phyloP scores from a whole-genome alignment of 495 filamentous ascomycete species.

The Rhypophila decipiens region DNA sequence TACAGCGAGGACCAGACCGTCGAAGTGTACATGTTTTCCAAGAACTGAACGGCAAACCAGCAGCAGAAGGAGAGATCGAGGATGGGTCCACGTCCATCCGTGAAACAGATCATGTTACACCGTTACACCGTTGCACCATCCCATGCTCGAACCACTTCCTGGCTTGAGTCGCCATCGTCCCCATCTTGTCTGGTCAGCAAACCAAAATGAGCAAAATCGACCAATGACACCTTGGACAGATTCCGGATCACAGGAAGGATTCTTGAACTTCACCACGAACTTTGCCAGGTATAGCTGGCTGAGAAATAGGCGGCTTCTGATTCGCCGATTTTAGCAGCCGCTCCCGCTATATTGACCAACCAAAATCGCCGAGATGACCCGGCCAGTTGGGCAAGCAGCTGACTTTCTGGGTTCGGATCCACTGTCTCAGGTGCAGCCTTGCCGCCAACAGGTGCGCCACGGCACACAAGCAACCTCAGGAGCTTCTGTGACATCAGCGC shows the following conservation, averaged over 20 bases:
- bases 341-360: not conserved
- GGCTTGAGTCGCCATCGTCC: no score
- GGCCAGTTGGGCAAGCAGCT: slow-evolving; percentile 4
- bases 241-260: not conserved
- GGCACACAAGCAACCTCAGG: no score
- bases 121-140: no score
- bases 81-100: no score
- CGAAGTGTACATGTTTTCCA: slow-evolving; percentile 50
- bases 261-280: no score
- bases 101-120: no score
- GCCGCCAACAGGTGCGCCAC: slow-evolving; percentile 6
- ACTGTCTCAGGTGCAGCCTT: slow-evolving; percentile 12
- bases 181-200: no score
- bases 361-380: slow-evolving; percentile 8
- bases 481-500: slow-evolving; percentile 12
- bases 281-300: no score
- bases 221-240: not conserved
- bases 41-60: slow-evolving; percentile 10
- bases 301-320: slow-evolving; percentile 20
- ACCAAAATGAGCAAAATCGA: no score
- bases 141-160: no score
- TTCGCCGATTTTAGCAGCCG: slow-evolving; percentile 6
- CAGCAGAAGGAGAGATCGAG: no score
- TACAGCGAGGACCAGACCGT: slow-evolving; percentile 52
- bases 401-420: slow-evolving; percentile 10